Percentiles rank a stretch among this genome's conserved stretches.
Conservation (phyloP, 2,329 filamentous ascomycete genomes). For the Remersonia thermophila region DNA sequence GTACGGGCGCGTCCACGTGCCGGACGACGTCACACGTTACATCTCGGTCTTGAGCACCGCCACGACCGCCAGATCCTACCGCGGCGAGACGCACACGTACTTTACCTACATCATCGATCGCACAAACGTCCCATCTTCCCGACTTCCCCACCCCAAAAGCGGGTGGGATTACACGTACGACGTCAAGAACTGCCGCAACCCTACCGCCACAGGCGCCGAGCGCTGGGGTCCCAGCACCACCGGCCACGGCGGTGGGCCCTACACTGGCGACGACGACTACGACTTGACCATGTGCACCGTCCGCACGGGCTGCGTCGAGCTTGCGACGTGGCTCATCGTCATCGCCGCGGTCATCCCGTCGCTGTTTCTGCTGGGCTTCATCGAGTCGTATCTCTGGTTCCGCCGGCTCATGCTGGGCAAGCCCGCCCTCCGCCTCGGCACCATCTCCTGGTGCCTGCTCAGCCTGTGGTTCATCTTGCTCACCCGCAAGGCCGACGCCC, state of each 20-base stretch:
- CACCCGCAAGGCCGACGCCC: slow-evolving; percentile 21
- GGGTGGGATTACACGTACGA: slow-evolving; percentile 6
- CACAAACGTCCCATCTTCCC: slow-evolving; percentile 1
- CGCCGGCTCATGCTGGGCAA: slow-evolving; percentile 22
- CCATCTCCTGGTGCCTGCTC: slow-evolving; percentile 20
- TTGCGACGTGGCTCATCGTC: slow-evolving; percentile 15
- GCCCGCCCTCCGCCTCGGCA: slow-evolving; percentile 20
- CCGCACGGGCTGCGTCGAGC: slow-evolving; percentile 7
- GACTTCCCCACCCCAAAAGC: neutral
- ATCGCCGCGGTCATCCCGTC: slow-evolving; percentile 18
- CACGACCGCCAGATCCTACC: neutral
- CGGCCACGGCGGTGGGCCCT: neutral
- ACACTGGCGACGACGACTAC: neutral
- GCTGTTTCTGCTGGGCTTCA: slow-evolving; percentile 21
- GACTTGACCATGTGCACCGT: slow-evolving; percentile 1
- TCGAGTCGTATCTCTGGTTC: slow-evolving; percentile 24
- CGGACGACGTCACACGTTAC: slow-evolving; percentile 10
- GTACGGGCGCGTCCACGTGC: slow-evolving; percentile 7
- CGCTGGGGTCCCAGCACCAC: neutral
- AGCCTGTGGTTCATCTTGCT: slow-evolving; percentile 12
- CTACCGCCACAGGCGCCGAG: slow-evolving; percentile 2
- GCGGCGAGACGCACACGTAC: neutral
- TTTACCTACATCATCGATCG: slow-evolving; percentile 3
- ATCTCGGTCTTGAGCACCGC: slow-evolving; percentile 1
- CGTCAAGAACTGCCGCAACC: slow-evolving; percentile 8